Base-by-base conservation (phyloP, 306 rosid genomes). In the Urtica urens region DNA sequence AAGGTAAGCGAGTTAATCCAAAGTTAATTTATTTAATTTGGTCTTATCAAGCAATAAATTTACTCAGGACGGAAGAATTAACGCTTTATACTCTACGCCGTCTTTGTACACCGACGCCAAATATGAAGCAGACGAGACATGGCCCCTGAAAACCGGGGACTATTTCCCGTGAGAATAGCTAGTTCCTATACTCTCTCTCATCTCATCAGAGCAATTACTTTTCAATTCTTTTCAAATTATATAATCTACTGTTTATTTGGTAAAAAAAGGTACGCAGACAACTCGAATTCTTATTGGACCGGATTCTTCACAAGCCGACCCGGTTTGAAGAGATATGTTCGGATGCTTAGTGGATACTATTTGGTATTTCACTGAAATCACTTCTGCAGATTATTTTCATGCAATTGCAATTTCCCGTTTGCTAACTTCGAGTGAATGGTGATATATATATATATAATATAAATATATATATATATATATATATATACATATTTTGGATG, bases 1-100 rank as follows among this genome's bases (percentile, higher is more conserved):
- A 73, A 76, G 88, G 96, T 78, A 33, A 49, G 94, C 76, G 33
- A 23, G 26, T 46, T 29, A 12, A 23, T 24, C 8, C 11, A 0
- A 1, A 11, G 5, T 20, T 17, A 3, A 44, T 23, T 7, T 10
- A 3, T 10, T 7, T 6, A 4, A n/a, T 42, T 44, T 44, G 13
- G 28, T 26, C 28, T 44, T n/a, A 20, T 44, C 17, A 29, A 17
- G 24, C 23, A 46, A 38, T 18, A 64, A 41, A 68, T 54, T 66
- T 67, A 60, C 48, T 59, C 73, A 87, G 96, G 93, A 88, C 19
- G 86, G 96, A 37, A 75, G 81, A 57, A 69, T 88, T 46, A 83
- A 88, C 74, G 96, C 88, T 48, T 67, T 88, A 50, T 88, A 88
- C 55, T 87, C 96, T 51, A 87, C 96, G 28, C 96, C 96, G 56